Conservation (phyloP, 2,329 filamentous ascomycete genomes). For the Phaeosphaeria sp. region DNA sequence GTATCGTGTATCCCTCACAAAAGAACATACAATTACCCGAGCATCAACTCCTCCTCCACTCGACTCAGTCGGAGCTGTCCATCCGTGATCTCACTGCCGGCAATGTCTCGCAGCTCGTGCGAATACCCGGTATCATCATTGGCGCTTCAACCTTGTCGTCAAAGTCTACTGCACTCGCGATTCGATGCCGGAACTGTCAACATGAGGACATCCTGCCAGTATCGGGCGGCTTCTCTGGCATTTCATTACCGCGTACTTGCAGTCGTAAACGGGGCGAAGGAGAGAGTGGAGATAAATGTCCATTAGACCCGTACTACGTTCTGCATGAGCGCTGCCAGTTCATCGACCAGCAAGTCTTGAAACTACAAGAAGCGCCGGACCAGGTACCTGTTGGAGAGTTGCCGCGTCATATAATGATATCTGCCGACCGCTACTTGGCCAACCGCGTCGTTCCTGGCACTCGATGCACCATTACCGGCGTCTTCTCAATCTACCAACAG, state of each 20-base stretch:
- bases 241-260: constrained; percentile 83
- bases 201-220: constrained; percentile 74
- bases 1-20: constrained; percentile 85
- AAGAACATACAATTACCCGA: constrained; percentile 75
- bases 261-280: constrained; percentile 67
- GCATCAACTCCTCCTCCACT: constrained; percentile 94
- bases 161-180: constrained; percentile 84
- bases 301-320: constrained; percentile 94
- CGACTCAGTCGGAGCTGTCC: constrained; percentile 85
- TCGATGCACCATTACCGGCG: constrained; percentile 92
- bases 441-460: constrained; percentile 96
- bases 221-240: constrained; percentile 83
- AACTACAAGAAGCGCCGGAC: constrained; percentile 95
- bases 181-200: constrained; percentile 88
- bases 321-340: constrained; percentile 93
- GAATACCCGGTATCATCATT: constrained; percentile 96
- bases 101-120: constrained; percentile 91
- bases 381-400: constrained; percentile 97
- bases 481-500: constrained; percentile 97
- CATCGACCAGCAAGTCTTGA: constrained; percentile 97
- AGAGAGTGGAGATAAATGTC: constrained; percentile 77
- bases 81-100: constrained; percentile 93
- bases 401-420: constrained; percentile 91
- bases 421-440: constrained; percentile 93
- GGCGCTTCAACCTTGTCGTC: constrained; percentile 96